Percentiles rank a stretch among this genome's conserved stretches.
Conservation (phyloP, 352 stramenopile species). For the Phytophthora tentaculata region DNA sequence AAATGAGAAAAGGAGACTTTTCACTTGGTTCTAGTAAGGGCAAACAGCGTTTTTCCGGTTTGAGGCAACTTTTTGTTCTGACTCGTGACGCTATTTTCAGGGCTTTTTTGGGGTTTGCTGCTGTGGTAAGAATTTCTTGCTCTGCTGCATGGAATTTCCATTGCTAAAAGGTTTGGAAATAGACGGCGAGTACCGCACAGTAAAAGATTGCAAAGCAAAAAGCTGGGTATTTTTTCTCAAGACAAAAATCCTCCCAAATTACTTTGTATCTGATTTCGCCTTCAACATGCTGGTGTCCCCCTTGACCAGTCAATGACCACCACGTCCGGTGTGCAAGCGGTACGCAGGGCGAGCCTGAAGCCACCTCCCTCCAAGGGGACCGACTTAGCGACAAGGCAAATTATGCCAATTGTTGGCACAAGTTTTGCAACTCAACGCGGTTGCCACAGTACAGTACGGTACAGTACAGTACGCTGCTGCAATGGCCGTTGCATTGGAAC, state of each 20-base stretch:
- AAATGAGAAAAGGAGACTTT: no score
- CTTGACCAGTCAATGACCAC: no score
- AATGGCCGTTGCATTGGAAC: slow-evolving; percentile 14
- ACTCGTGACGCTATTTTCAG: neutral
- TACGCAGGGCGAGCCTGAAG: slow-evolving; percentile 4
- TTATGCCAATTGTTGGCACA: neutral
- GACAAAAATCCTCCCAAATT: slow-evolving; percentile 6
- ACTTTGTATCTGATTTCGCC: slow-evolving; percentile 19
- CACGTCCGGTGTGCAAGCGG: slow-evolving; percentile 21
- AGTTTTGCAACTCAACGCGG: slow-evolving; percentile 16
- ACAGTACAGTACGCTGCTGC: no score
- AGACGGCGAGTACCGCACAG: slow-evolving; percentile 23
- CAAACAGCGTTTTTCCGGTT: neutral
- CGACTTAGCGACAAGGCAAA: slow-evolving; percentile 8
- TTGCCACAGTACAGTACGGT: no score
- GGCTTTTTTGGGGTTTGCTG: neutral
- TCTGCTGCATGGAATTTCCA: neutral
- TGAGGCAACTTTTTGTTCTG: neutral
- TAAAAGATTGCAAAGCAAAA: slow-evolving; percentile 17
- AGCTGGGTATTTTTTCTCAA: slow-evolving; percentile 29
- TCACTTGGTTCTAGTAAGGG: slow-evolving; percentile 17
- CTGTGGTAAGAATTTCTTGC: slow-evolving; percentile 1
- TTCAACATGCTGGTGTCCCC: slow-evolving; percentile 5
- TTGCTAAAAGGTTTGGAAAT: slow-evolving; percentile 11
- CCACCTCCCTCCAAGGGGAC: slow-evolving; percentile 6